Base-by-base conservation (phyloP, 768 basidiomycete genomes). In the Kwoniella shandongensis region DNA sequence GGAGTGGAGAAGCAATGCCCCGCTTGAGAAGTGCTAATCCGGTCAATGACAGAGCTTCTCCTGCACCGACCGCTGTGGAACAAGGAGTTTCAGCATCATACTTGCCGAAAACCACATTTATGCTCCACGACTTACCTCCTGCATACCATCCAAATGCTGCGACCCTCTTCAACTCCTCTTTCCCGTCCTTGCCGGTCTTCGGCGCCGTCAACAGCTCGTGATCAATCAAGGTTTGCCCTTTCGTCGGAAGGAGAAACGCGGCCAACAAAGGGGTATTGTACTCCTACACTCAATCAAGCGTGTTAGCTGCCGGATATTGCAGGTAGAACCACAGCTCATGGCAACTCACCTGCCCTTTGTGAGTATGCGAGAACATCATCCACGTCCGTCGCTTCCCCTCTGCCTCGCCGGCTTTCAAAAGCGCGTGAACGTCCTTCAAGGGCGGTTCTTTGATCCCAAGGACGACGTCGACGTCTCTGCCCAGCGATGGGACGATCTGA, bases 61-160 rank as follows among this genome's bases (percentile, higher is more conserved):
- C 82, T 6, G 85, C 85, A 12, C 91, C 91, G 11, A 88, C 88
- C 56, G 89, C 89, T 91, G 26, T 27, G 38, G 18, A n/a, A n/a
- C n/a, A n/a, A 32, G 32, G 32, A 6, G 13, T 32, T 32, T 10
- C 18, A 23, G 30, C 44, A 50, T 58, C 29, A 51, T 51, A 44
- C 42, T 18, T 26, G 29, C 13, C 6, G 30, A 1, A 8, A 22
- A 17, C 20, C 27, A n/a, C 38, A 20, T 25, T n/a, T 51, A 8
- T 5, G 18, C 56, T 44, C 35, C 8, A 45, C 0, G 27, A 66
- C 83, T 48, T 57, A 89, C 89, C 87, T 76, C 92, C 92, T 0
- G 92, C 92, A 65, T 87, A 90, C 85, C 86, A 91, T 0, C 91
- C 92, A 78, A 96, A 94, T 0, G 86, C 91, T 17, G 92, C 89